These are phyloP conservation scores for Saccharum spontaneum DNA, from an alignment of 176 grass and related monocot species.

Conservation along the genomic window DNA sequence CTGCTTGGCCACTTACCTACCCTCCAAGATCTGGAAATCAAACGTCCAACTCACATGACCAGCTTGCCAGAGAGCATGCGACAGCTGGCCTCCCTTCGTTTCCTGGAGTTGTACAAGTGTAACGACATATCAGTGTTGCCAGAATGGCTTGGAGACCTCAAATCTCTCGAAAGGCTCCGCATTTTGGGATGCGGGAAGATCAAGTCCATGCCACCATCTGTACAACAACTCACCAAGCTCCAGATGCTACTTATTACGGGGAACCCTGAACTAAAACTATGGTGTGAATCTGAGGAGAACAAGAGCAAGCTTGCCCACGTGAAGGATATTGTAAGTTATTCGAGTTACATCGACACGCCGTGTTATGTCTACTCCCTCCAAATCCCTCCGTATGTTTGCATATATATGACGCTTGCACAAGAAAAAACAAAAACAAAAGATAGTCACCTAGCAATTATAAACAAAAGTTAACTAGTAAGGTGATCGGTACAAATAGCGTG, in stretches of 20 bases:
- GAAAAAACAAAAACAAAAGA: too few species aligned
- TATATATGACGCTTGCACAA: too few species aligned
- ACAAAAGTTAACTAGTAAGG: too few species aligned
- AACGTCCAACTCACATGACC: rapidly evolving
- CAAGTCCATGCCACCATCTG: neutral
- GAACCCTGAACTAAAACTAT: neutral
- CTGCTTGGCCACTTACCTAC: neutral
- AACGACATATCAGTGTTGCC: neutral
- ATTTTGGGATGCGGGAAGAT: rapidly evolving
- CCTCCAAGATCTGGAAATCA: neutral
- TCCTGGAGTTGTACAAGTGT: rapidly evolving
- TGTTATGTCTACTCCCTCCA: too few species aligned
- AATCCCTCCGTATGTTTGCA: too few species aligned
- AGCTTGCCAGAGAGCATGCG: neutral
- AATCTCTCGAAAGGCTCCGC: neutral
- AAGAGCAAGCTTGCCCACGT: neutral
- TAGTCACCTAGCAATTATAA: too few species aligned
- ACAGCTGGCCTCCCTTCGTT: neutral
- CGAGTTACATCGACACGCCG: too few species aligned
- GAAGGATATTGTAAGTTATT: neutral
- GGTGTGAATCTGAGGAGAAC: slow-evolving; percentile 3
- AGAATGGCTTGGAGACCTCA: neutral
- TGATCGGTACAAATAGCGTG: too few species aligned
- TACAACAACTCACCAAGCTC: neutral
- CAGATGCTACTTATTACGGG: rapidly evolving